These are phyloP conservation scores for Penicillium sclerotiorum DNA, from an alignment of 2,329 filamentous ascomycete species.

Conservation along the genomic window DNA sequence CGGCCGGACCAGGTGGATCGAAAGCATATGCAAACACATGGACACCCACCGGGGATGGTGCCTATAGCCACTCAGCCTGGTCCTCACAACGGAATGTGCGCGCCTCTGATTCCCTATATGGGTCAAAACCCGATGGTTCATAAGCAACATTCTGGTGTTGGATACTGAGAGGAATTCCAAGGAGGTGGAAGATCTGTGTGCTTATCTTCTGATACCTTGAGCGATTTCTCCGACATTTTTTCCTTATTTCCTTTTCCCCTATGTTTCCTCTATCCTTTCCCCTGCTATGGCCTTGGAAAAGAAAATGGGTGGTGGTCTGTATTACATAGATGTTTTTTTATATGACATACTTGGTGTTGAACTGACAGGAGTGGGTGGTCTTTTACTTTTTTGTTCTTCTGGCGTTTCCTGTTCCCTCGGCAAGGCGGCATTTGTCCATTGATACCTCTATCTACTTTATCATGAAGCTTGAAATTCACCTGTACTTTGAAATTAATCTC, in stretches of 20 bases:
- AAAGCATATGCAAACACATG: slow-evolving; percentile 12
- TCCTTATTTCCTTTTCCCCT: slow-evolving; percentile 14
- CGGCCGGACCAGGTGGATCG: slow-evolving; percentile 10
- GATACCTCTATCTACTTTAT: slow-evolving; percentile 5
- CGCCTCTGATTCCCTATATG: slow-evolving; percentile 31
- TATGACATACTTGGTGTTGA: slow-evolving; percentile 25
- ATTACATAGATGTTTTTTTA: slow-evolving; percentile 11
- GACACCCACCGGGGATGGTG: slow-evolving; percentile 19
- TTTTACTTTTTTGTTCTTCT: slow-evolving; percentile 2
- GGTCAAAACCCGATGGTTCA: slow-evolving; percentile 24
- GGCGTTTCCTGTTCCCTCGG: slow-evolving; percentile 3
- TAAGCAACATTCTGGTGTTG: slow-evolving; percentile 24
- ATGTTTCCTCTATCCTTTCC: slow-evolving; percentile 10
- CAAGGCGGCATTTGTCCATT: slow-evolving; percentile 5
- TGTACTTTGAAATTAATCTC: neutral
- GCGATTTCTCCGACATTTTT: neutral
- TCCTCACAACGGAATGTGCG: slow-evolving; percentile 32
- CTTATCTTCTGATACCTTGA: slow-evolving; percentile 3
- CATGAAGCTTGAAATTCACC: neutral
- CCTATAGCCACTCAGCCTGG: slow-evolving; percentile 27
- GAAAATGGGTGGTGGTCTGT: slow-evolving; percentile 21
- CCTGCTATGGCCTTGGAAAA: slow-evolving; percentile 5
- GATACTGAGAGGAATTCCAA: slow-evolving; percentile 18
- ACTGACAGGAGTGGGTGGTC: slow-evolving; percentile 7
- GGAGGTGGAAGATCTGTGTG: neutral